Evolutionary conservation across 2,329 filamentous ascomycete species (phyloP), one percentile per base, ranked within the genome.

Genomic region (Fusarium sp.): DNA sequence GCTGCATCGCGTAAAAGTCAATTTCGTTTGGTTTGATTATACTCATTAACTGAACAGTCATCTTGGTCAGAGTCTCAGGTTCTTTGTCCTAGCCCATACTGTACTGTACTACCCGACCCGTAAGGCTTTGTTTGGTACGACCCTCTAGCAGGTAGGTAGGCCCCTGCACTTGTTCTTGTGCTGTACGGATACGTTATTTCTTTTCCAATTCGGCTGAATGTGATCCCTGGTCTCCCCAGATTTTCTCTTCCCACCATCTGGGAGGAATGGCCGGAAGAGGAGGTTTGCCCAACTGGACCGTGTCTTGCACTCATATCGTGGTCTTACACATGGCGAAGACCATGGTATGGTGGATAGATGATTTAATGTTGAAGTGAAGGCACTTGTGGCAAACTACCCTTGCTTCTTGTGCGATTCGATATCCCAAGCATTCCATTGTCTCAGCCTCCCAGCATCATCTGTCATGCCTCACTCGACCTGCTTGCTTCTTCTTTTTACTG

Each of bases 271-370:
- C 48, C 62, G 29, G 53, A 61, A 53, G 54, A 54, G 48, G 20
- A 20, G 7, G 44, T 62, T 53, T 63, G 57, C 48, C 25, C 45
- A 51, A 58, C 41, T 38, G 46, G 60, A 55, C 25, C 10, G n/a
- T 71, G 68, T 71, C 67, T 70, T 54, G 67, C 29, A 58, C 25
- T 65, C 44, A 69, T 70, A 67, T 69, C 46, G 56, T 47, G 20
- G 45, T 71, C 54, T 65, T 57, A 45, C 24, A 58, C 51, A 43
- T 22, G 22, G 13, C 40, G 46, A 30, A 45, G 46, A 41, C 34
- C 34, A 55, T 44, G 38, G 32, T 53, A 41, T n/a, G 27, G 41
- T 16, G 45, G 43, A 38, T 48, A 24, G 43, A 30, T 34, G 41
- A 49, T 41, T 46, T 24, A 18, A n/a, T 38, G 32, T 22, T 25